Percentiles rank a stretch among this genome's conserved stretches.
Conservation (phyloP, 176 grass and related monocot genomes). For the Avena sativa region DNA sequence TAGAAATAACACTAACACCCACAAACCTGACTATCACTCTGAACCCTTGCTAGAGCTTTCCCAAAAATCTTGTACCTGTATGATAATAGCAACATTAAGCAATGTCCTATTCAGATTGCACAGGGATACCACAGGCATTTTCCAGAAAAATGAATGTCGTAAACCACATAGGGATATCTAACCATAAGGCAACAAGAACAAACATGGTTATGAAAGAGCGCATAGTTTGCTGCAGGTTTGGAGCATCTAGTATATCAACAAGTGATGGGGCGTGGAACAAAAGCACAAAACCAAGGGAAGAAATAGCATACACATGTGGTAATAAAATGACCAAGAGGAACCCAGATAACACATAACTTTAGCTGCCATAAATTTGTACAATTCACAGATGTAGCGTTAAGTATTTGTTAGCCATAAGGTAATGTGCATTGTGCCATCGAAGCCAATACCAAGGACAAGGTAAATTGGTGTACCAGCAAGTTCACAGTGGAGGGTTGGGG, state of each 20-base stretch:
- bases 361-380: slow-evolving; percentile 20
- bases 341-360: neutral
- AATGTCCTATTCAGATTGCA: slow-evolving; percentile 33
- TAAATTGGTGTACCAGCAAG: neutral
- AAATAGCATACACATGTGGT: slow-evolving; percentile 3
- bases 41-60: slow-evolving; percentile 91
- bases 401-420: neutral
- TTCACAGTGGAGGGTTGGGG: neutral
- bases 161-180: neutral
- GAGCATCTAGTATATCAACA: neutral
- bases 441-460: neutral
- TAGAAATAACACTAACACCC: neutral
- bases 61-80: slow-evolving; percentile 96
- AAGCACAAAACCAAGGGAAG: slow-evolving; percentile 19
- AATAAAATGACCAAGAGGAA: neutral
- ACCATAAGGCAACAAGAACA: slow-evolving; percentile 16
- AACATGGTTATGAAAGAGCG: neutral
- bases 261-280: slow-evolving; percentile 1
- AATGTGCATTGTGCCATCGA: neutral
- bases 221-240: slow-evolving; percentile 8
- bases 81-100: slow-evolving; percentile 30
- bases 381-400: neutral
- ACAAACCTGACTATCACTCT: slow-evolving; percentile 86
- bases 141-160: neutral
- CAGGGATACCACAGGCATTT: slow-evolving; percentile 5